Evolutionary conservation across 805 yeast genomes (phyloP), one percentile per base, ranked within the genome.

Genomic region (Scheffersomyces stipitis): DNA sequence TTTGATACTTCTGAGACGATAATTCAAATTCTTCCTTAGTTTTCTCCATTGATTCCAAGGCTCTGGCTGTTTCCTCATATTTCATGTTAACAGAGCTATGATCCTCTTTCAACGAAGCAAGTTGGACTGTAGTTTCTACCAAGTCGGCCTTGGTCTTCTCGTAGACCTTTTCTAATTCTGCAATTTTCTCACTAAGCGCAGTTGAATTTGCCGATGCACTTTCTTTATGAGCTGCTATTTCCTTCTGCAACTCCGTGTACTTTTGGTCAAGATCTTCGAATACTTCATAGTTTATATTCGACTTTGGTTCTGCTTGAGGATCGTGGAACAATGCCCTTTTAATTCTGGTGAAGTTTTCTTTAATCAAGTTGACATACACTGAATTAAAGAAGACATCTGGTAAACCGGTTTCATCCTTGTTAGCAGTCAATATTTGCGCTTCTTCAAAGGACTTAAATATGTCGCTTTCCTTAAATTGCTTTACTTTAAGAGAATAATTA

Each of bases 371-470:
- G 3, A 86, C 80, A 54, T 87, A 87, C 2, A 71, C 61, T 0
- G 75, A 55, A 40, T 81, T 83, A 52, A 93, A 83, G 50, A 75
- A 88, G 1, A 91, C 84, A 40, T 80, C 78, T 0, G 98, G 99
- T 28, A 91, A 71, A 1, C 99, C 99, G 1, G 95, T 80, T 2
- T 80, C 82, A 54, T 88, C 96, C 44, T 76, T 73, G 3, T 69
- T 68, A 2, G 81, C 76, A 13, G 69, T 65, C 16, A 76, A 58
- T 18, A 77, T 64, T 15, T 67, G 64, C 1, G 71, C 72, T 3
- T 70, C 73, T n/a, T 74, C 78, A 44, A 76, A 83, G 37, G 76
- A 73, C 7, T 75, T 69, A 49, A 88, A 79, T 5, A 62, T 51
- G 0, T 75, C 56, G 39, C 71, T 68, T 31, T 84, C 85, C 43